Evolutionary conservation across 257 asterid genomes (phyloP).

Genomic region (Cynanchum wilfordii): DNA sequence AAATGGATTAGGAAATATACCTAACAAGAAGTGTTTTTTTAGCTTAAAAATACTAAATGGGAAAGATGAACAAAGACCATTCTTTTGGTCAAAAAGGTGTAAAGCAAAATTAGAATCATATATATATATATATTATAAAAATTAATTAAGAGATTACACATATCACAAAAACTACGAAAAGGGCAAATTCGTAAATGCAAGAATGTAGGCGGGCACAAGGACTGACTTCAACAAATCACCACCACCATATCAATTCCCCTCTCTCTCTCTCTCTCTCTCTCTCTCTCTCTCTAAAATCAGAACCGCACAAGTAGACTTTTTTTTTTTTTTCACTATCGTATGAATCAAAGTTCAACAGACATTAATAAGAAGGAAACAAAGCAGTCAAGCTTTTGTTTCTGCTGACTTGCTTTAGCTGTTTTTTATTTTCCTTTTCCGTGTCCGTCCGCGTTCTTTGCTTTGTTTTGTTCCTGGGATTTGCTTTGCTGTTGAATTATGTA

Average conservation of each 20-base stretch:
- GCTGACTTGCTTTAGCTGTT: slow-evolving; percentile 17
- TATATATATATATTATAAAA: no score
- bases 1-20: no score
- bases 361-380: background rate
- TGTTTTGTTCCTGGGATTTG: slow-evolving; percentile 4
- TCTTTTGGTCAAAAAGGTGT: slow-evolving; percentile 9
- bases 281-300: background rate
- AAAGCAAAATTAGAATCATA: background rate
- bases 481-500: background rate
- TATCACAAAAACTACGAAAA: background rate
- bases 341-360: slow-evolving; percentile 4
- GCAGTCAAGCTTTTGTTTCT: slow-evolving; percentile 19
- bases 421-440: slow-evolving; percentile 10
- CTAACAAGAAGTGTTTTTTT: background rate
- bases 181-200: slow-evolving; percentile 18
- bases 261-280: background rate
- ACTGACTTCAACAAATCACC: background rate
- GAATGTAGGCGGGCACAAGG: slow-evolving; percentile 3
- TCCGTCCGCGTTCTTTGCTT: slow-evolving; percentile 20
- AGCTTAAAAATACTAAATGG: background rate
- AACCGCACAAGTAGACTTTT: slow-evolving; percentile 18
- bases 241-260: background rate
- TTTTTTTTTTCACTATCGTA: background rate
- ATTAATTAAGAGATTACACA: background rate
- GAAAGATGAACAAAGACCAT: background rate